Evolutionary conservation across 176 grass and related monocot genomes (phyloP), one percentile per base, ranked within the genome.

Genomic region (Calamus simplicifolius): DNA sequence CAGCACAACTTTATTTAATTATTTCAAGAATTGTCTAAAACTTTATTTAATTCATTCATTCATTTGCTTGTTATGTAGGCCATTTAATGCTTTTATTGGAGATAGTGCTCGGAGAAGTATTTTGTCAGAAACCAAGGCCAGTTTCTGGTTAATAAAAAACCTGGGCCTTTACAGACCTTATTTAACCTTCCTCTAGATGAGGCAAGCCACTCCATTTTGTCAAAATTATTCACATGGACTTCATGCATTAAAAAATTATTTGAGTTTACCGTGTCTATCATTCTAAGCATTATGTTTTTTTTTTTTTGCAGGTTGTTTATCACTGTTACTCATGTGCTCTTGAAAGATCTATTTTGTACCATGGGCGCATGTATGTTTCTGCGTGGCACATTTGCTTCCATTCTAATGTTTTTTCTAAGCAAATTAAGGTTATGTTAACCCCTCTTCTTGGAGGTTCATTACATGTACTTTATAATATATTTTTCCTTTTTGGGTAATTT

Each of bases 381-480:
- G 86, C 87, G 25, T 97, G 92, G 92, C 93, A 98, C 67, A 98
- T 98, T 66, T 98, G 93, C 80, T 98, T 98, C 74, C 84, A 98
- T 88, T 98, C 93, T 56, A 98, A 98, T 19, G 81, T 98, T 48
- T 98, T 98, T 58, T 84, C 78, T 69, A 98, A 98, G 63, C 84
- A 98, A 73, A 88, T 98, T 23, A 98, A 98, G 93, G 93, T 98
- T 79, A 75, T 66, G n/a, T 68, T 69, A 55, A 27, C 26, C 25
- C 31, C 2, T 35, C 6, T 35, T 35, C 31, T 35, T 35, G 31
- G 0, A 35, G 31, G 31, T 8, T 35, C 31, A 35, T 6, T 35
- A 35, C 31, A 8, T 35, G 31, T 35, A 35, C 31, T 35, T 35
- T 35, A 35, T 35, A 7, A 7, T 7, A 8, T 35, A 4, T 31